A percentile compares a stretch with the other conserved stretches of the same genome.
phyloP scores from a whole-genome alignment of 2,329 filamentous ascomycete species.

The Alternaria solani region DNA sequence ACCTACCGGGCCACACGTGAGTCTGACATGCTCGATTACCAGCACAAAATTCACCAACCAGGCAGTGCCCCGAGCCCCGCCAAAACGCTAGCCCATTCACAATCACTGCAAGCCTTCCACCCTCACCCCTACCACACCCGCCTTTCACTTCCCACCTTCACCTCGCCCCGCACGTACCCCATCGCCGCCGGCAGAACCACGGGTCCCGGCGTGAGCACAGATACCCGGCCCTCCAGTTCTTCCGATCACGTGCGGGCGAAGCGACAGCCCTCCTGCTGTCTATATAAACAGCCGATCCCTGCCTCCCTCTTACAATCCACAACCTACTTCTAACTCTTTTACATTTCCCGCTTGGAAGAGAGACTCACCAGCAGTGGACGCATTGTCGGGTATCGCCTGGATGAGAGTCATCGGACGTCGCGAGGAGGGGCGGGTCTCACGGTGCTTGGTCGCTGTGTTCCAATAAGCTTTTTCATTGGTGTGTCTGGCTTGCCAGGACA shows the following conservation, averaged over 20 bases:
- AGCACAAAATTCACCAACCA: background rate
- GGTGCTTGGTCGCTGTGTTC: conserved; percentile 1
- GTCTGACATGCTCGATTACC: background rate
- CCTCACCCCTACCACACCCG: background rate
- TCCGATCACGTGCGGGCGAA: background rate
- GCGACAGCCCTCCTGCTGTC: background rate
- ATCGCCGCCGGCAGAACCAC: background rate
- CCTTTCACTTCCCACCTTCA: background rate
- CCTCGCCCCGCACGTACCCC: background rate
- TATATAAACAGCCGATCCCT: conserved; percentile 4
- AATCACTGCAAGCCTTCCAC: background rate
- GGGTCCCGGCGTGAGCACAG: background rate
- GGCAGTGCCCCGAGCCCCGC: too few relatives aligned
- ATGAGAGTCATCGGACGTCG: conserved; percentile 12
- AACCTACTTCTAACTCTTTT: background rate
- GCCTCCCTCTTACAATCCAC: background rate
- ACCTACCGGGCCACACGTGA: too few relatives aligned
- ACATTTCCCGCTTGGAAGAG: conserved; percentile 3
- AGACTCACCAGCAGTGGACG: conserved; percentile 1
- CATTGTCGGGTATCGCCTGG: background rate
- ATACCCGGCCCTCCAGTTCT: background rate
- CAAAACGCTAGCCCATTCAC: background rate
- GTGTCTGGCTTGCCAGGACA: conserved; percentile 7
- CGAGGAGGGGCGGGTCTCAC: conserved; percentile 8
- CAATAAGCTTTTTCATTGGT: conserved; percentile 12